These are phyloP conservation scores for Acanthamoeba healyi DNA, from an alignment of 208 protist genomes.

Conservation along the genomic window DNA sequence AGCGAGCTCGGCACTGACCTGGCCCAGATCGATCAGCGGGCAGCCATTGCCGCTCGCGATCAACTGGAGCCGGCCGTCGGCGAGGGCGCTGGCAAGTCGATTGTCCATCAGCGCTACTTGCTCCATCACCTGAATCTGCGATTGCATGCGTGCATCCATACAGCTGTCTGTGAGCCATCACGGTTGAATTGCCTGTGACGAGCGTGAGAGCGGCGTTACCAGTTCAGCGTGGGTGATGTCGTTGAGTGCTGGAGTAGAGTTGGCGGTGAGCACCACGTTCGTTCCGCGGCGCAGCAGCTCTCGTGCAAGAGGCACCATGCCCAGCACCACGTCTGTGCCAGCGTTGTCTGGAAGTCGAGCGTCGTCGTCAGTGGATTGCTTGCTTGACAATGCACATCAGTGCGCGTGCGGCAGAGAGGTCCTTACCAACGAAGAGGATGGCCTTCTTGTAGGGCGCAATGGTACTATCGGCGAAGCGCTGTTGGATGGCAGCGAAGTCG, in stretches of 20 bases:
- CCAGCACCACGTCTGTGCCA: slow-evolving; percentile 10
- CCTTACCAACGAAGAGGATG: slow-evolving; percentile 1
- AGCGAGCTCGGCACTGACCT: neutral
- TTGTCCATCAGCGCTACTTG: neutral
- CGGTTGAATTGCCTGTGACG: too few relatives aligned
- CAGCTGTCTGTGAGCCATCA: too few relatives aligned
- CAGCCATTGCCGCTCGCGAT: slow-evolving; percentile 4
- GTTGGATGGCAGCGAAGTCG: neutral
- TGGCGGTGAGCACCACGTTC: neutral
- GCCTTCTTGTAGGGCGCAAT: neutral
- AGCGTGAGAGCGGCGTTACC: too few relatives aligned
- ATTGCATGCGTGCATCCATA: too few relatives aligned
- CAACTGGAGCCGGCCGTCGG: neutral
- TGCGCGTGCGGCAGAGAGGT: neutral
- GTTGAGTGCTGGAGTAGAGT: slow-evolving; percentile 5
- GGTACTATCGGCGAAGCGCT: neutral
- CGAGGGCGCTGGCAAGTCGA: neutral
- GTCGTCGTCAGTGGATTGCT: neutral
- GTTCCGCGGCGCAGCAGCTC: slow-evolving; percentile 11
- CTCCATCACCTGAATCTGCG: neutral
- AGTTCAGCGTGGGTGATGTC: slow-evolving; percentile 8
- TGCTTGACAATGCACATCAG: neutral
- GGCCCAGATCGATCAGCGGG: slow-evolving; percentile 12
- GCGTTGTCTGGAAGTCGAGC: neutral
- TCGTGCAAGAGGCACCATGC: slow-evolving; percentile 16